Conservation (phyloP, 2,329 filamentous ascomycete genomes). For the Aureobasidium sp. region DNA sequence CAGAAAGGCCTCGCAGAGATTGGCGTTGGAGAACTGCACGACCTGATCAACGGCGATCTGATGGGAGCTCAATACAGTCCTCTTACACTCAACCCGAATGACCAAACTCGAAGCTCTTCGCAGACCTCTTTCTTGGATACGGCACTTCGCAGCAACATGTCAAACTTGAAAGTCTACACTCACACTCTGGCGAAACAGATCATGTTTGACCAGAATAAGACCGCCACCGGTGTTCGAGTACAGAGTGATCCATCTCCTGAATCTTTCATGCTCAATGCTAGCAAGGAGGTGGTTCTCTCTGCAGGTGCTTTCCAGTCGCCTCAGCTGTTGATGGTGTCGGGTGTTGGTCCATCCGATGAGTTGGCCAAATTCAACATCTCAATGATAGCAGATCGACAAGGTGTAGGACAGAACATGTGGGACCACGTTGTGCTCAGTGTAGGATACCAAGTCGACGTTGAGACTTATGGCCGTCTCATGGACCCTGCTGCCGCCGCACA, state of each 20-base stretch:
- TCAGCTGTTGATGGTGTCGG: conserved; percentile 23
- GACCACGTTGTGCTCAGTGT: conserved; percentile 34
- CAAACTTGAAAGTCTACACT: conserved; percentile 24
- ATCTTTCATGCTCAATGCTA: conserved; percentile 34
- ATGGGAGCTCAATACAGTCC: conserved; percentile 19
- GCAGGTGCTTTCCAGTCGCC: conserved; percentile 24
- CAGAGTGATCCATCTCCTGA: conserved; percentile 21
- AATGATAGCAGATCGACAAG: conserved; percentile 22
- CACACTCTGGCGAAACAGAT: conserved; percentile 25
- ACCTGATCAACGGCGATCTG: conserved; percentile 18
- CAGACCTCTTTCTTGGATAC: conserved; percentile 26
- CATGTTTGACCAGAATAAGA: conserved; percentile 24
- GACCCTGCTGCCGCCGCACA: conserved; percentile 17
- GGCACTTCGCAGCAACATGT: conserved; percentile 17
- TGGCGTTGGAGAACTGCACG: conserved; percentile 27
- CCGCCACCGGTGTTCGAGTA: conserved; percentile 22
- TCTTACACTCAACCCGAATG: conserved; percentile 22
- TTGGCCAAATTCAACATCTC: conserved; percentile 28
- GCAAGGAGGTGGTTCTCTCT: conserved; percentile 28
- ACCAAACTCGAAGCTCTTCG: conserved; percentile 21
- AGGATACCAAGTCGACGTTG: conserved; percentile 21
- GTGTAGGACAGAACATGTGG: conserved; percentile 27
- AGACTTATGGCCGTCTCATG: conserved; percentile 15
- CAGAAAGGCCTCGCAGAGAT: conserved; percentile 23
- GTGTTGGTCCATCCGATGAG: conserved; percentile 27